Conservation (phyloP, 208 protist genomes). For the Trypanosoma brucei region DNA sequence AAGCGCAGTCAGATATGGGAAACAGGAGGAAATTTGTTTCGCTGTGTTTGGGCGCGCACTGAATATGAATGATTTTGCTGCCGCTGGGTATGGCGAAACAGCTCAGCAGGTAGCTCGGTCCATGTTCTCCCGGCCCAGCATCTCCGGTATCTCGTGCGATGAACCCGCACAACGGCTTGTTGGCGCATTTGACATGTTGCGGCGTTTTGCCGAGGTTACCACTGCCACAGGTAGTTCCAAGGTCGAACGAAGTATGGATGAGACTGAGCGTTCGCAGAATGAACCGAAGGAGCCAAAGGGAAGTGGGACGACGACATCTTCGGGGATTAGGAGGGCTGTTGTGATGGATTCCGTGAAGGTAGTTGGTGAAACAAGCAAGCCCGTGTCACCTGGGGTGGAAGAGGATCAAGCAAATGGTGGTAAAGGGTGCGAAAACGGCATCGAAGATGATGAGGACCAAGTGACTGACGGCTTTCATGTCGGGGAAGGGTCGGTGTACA, state of each 20-base stretch:
- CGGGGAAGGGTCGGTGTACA: conserved; percentile 43
- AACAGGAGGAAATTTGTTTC: conserved; percentile 64
- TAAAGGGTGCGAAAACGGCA: neutral
- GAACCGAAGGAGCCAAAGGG: too few relatives aligned
- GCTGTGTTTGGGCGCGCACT: conserved; percentile 64
- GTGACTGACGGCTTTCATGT: conserved; percentile 35
- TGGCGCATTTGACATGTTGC: conserved; percentile 57
- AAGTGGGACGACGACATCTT: too few relatives aligned
- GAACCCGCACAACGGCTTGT: conserved; percentile 31
- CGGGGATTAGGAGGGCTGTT: too few relatives aligned
- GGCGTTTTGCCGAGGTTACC: conserved; percentile 41
- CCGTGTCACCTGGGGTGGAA: neutral
- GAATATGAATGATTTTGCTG: conserved; percentile 50
- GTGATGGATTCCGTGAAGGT: too few relatives aligned
- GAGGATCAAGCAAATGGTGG: neutral
- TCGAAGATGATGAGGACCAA: conserved; percentile 4
- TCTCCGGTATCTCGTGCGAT: conserved; percentile 43
- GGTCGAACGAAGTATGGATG: too few relatives aligned
- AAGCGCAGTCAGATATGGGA: conserved; percentile 30
- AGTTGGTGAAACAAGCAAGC: neutral
- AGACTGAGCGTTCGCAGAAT: too few relatives aligned
- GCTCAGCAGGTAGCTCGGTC: conserved; percentile 35
- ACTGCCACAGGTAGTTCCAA: neutral
- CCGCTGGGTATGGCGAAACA: conserved; percentile 58
- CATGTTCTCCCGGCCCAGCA: conserved; percentile 53